Evolutionary conservation across 768 basidiomycete genomes (phyloP).

Genomic region (Vishniacozyma victoriae): DNA sequence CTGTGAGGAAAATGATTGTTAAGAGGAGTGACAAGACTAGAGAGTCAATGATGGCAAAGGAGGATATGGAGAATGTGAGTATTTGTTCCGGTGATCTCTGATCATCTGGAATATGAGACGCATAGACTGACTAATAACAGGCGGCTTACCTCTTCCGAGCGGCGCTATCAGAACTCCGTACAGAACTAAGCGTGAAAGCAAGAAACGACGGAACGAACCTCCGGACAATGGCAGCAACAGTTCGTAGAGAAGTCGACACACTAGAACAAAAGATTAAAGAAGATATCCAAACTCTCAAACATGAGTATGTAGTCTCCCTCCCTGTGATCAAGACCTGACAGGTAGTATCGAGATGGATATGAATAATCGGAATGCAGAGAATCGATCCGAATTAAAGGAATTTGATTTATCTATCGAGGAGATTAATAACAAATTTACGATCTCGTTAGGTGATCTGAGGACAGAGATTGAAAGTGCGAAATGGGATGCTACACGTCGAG

Average conservation of each 20-base stretch:
- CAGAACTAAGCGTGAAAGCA: constrained; percentile 73
- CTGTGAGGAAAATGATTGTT: constrained; percentile 44
- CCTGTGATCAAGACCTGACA: constrained; percentile 1
- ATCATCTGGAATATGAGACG: background rate
- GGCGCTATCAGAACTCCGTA: constrained; percentile 80
- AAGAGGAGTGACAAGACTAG: constrained; percentile 35
- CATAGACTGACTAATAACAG: constrained; percentile 48
- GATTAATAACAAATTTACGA: constrained; percentile 51
- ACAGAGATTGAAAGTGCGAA: constrained; percentile 50
- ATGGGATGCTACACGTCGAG: constrained; percentile 48
- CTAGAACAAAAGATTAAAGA: constrained; percentile 90
- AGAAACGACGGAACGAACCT: constrained; percentile 81
- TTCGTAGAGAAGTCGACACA: constrained; percentile 78
- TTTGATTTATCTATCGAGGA: constrained; percentile 70
- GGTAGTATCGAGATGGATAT: constrained; percentile 90
- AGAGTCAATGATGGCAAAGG: constrained; percentile 43
- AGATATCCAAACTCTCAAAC: constrained; percentile 77
- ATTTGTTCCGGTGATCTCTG: background rate
- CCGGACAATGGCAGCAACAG: constrained; percentile 64
- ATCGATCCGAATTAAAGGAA: constrained; percentile 71
- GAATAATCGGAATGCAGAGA: constrained; percentile 86
- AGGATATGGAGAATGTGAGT: constrained; percentile 50
- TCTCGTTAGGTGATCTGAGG: constrained; percentile 48
- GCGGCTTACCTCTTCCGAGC: constrained; percentile 95
- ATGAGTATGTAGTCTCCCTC: constrained; percentile 69